Evolutionary conservation across 257 asterid genomes (phyloP).

Genomic region (Nicotiana sylvestris): DNA sequence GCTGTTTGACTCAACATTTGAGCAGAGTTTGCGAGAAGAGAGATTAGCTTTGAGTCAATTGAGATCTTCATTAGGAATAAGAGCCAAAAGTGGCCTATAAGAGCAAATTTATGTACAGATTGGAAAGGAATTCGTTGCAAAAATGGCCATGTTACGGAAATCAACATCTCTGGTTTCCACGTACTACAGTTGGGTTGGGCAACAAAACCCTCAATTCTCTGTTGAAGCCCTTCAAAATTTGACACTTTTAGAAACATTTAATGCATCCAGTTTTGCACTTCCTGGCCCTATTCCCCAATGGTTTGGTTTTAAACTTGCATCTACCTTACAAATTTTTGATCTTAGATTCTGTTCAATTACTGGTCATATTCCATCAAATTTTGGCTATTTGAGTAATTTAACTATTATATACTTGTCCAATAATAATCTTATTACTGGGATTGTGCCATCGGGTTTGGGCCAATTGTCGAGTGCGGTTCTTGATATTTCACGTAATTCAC

Average conservation of each 20-base stretch:
- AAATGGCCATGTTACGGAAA: conserved; percentile 58
- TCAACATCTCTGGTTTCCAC: conserved; percentile 80
- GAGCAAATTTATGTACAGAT: conserved; percentile 56
- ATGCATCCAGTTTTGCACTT: conserved; percentile 66
- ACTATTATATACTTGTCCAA: conserved; percentile 51
- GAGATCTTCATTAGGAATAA: conserved; percentile 90
- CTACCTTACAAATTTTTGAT: conserved; percentile 71
- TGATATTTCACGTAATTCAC: conserved; percentile 60
- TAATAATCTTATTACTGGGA: conserved; percentile 51
- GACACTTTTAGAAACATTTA: conserved; percentile 54
- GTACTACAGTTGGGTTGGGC: conserved; percentile 65
- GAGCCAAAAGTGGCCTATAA: conserved; percentile 81
- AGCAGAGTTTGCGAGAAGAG: conserved; percentile 57
- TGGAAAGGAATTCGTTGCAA: conserved; percentile 75
- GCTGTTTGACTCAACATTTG: conserved; percentile 41
- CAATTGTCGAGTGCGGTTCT: conserved; percentile 44
- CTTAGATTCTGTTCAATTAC: conserved; percentile 62
- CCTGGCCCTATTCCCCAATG: conserved; percentile 70
- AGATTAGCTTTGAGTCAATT: conserved; percentile 60
- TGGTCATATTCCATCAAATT: conserved; percentile 56
- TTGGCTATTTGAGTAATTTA: conserved; percentile 72
- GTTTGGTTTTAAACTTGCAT: conserved; percentile 53
- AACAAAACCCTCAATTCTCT: conserved; percentile 65
- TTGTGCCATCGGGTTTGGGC: conserved; percentile 60
- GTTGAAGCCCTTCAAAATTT: conserved; percentile 73